Conservation (phyloP, 371 early-diverging fungal species). For the Apophysomyces ossiformis region DNA sequence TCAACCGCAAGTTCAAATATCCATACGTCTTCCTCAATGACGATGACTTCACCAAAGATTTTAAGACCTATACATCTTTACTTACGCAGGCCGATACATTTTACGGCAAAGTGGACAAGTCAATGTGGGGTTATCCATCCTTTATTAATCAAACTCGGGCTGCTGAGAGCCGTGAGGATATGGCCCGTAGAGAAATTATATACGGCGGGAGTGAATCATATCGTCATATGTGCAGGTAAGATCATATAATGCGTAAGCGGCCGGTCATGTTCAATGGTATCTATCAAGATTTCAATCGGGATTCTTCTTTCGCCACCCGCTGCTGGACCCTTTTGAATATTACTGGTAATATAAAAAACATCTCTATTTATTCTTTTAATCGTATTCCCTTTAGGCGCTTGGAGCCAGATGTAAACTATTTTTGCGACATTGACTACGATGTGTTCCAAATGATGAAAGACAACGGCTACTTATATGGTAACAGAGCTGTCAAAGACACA, state of each 20-base stretch:
- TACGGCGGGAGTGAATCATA: slow-evolving; percentile 90
- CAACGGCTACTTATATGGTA: slow-evolving; percentile 83
- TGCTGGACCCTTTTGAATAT: slow-evolving; percentile 80
- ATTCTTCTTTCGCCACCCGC: slow-evolving; percentile 88
- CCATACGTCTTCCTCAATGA: slow-evolving; percentile 92
- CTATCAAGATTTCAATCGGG: slow-evolving; percentile 79
- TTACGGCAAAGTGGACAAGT: slow-evolving; percentile 53
- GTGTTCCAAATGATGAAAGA: slow-evolving; percentile 86
- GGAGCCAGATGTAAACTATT: slow-evolving; percentile 87
- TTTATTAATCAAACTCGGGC: slow-evolving; percentile 80
- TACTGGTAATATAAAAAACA: slow-evolving; percentile 91
- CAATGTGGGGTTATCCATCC: slow-evolving; percentile 84
- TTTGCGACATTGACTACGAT: slow-evolving; percentile 90
- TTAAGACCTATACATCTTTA: slow-evolving; percentile 59
- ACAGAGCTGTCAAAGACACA: slow-evolving; percentile 21
- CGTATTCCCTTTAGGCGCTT: slow-evolving; percentile 64
- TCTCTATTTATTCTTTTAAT: slow-evolving; percentile 30
- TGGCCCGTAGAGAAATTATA: slow-evolving; percentile 68
- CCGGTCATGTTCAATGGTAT: too few relatives aligned
- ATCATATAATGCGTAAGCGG: neutral
- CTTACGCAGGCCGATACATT: slow-evolving; percentile 57
- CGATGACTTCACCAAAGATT: slow-evolving; percentile 77
- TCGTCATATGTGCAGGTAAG: slow-evolving; percentile 92
- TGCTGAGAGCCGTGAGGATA: slow-evolving; percentile 52
- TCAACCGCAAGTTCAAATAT: slow-evolving; percentile 84